Base-by-base conservation (phyloP, 192 early-diverging fungal species). In the Jimgerdemannia flammicorona region DNA sequence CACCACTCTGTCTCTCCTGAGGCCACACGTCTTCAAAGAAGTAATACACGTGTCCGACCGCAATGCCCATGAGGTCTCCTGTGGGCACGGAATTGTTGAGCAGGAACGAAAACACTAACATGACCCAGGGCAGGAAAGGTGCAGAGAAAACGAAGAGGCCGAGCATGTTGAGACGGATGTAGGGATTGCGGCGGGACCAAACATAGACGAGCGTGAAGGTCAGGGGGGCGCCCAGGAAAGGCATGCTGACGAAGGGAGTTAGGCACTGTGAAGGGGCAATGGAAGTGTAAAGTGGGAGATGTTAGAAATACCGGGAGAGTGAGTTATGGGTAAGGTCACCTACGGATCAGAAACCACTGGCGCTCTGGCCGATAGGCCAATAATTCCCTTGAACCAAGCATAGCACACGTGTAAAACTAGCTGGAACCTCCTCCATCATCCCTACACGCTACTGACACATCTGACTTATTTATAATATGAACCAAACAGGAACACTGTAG, bases 11-110 rank as follows among this genome's bases (percentile, higher is more conserved):
- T 49, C 79, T 84, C 70, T 90, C 82, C 11, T 81, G 79, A 9
- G 96, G 96, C 92, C 95, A 99, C 17, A 98, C 94, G 73, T 99
- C 97, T 69, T 95, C 94, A 40, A 98, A 85, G 76, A 95, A 99
- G 80, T 95, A 99, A 72, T 98, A 97, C 17, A 97, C 79, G 84
- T 99, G 98, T 4, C 96, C 97, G 4, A 95, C 90, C 6, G 85
- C 84, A 75, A 99, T 91, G 3, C 96, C 97, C 64, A 93, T 79
- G 42, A 96, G 75, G 82, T 98, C 96, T 1, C 86, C 89, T 4
- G 83, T 82, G 4, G 98, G 97, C 79, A 94, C 90, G 2, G 89
- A 82, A 67, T 87, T 88, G 70, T 93, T 89, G 19, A 98, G 76
- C n/a, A 98, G 69, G 8, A 93, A 72, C 1, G 94, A 94, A 72